Base-by-base conservation (phyloP, 805 yeast genomes). In the Teunomyces pallodes region DNA sequence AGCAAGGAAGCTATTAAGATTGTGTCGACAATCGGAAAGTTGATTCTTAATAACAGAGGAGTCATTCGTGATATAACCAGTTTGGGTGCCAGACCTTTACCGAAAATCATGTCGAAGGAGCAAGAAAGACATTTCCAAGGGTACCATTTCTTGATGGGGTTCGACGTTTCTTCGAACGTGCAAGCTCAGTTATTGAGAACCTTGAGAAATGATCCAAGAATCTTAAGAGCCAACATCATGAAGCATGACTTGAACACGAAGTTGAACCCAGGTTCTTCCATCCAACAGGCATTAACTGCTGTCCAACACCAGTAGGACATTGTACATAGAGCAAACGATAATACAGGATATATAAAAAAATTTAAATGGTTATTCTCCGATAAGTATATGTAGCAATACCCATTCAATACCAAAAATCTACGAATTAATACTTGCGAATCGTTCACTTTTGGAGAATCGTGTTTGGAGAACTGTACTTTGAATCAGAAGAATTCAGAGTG, bases 121-220 rank as follows among this genome's bases (percentile, higher is more conserved):
- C 95, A 90, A 61, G 96, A 91, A 62, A 79, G 82, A 51, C 96
- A 91, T 67, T 89, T 89, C 63, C 91, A 89, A 64, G 98, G 97
- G 2, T 84, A 86, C 49, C 91, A 89, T 58, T 92, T 94, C 60
- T 67, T 87, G 49, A 82, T 92, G 83, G 75, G 87, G 16, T 94
- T 92, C 64, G 98, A 94, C 64, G 79, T 90, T 1, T 85, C 94
- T 40, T 79, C 92, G 12, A 83, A 86, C 32, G 97, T 89, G 7
- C 97, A 92, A 66, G 80, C 84, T 43, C 96, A 90, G 70, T 81
- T 94, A 49, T 69, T 84, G 54, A 80, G 96, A 69, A 82, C 94
- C 3, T 70, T 92, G 54, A 83, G 85, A 59, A 80, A 83, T 51
- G 99, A 92, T 66, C 97, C 98, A 27, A 85, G 98, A 70, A 86